These are phyloP conservation scores for Cicer judaicum DNA, from an alignment of 306 rosid genomes.

Conservation along the genomic window DNA sequence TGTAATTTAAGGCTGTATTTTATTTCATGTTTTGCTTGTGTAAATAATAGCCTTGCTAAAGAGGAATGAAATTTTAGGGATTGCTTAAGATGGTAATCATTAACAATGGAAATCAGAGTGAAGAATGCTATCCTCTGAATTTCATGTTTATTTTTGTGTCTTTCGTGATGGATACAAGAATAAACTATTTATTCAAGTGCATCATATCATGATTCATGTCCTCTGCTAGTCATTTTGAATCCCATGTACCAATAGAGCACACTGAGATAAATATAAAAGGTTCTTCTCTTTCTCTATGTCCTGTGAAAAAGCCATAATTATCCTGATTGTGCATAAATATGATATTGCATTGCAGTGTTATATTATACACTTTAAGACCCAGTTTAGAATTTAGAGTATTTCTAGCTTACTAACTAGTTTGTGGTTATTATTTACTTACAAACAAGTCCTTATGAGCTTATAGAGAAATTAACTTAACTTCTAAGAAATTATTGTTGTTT, in stretches of 20 bases:
- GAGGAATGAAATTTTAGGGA: too few relatives aligned
- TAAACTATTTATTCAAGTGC: slow-evolving; percentile 29
- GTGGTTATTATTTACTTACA: background rate
- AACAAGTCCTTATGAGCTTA: background rate
- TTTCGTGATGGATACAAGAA: background rate
- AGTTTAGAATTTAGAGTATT: background rate
- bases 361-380: background rate
- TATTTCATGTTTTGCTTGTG: slow-evolving; percentile 23
- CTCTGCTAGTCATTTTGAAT: slow-evolving; percentile 29
- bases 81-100: slow-evolving; percentile 8
- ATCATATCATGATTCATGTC: slow-evolving; percentile 20
- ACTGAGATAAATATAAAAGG: background rate
- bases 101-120: slow-evolving; percentile 30
- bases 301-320: background rate
- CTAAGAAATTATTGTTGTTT: background rate
- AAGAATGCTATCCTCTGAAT: slow-evolving; percentile 11
- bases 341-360: background rate
- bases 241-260: slow-evolving; percentile 8
- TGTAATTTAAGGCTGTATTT: slow-evolving; percentile 27
- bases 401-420: background rate
- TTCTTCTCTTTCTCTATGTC: slow-evolving; percentile 3
- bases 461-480: background rate
- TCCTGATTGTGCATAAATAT: slow-evolving; percentile 1
- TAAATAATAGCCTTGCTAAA: slow-evolving; percentile 8
- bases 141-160: background rate